A percentile compares a stretch with the other conserved stretches of the same genome.
Conservation (phyloP, 2,329 filamentous ascomycete genomes). For the Parascedosporium putredinis region DNA sequence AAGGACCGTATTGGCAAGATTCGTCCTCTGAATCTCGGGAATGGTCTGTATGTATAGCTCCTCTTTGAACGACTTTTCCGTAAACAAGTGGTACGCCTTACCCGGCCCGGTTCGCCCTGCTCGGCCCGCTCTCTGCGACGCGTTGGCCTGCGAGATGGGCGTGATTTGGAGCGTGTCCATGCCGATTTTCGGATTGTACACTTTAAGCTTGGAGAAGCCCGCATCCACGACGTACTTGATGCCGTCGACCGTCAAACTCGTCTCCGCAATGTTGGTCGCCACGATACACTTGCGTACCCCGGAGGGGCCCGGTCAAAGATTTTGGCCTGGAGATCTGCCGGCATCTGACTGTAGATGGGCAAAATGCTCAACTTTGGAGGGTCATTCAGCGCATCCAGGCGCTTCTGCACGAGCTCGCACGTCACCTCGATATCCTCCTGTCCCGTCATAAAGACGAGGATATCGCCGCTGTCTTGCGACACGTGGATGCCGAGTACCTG, state of each 20-base stretch:
- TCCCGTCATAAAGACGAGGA: conserved; percentile 97
- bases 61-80: conserved; percentile 88
- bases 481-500: conserved; percentile 94
- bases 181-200: conserved; percentile 97
- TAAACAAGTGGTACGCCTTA: conserved; percentile 89
- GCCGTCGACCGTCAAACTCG: conserved; percentile 92
- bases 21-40: conserved; percentile 93
- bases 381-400: conserved; percentile 81
- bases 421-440: conserved; percentile 98
- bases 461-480: conserved; percentile 85
- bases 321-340: conserved; percentile 91
- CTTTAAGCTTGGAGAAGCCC: conserved; percentile 94
- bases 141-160: conserved; percentile 93
- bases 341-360: conserved; percentile 99
- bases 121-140: conserved; percentile 83
- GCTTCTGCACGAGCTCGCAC: conserved; percentile 82
- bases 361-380: conserved; percentile 89
- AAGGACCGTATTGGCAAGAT: conserved; percentile 87
- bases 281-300: conserved; percentile 96
- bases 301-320: conserved; percentile 89
- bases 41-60: conserved; percentile 96
- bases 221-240: conserved; percentile 99
- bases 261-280: conserved; percentile 97
- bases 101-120: conserved; percentile 91
- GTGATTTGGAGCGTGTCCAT: conserved; percentile 99